Evolutionary conservation across 257 asterid species (phyloP).

Genomic region (Solanum chilense): DNA sequence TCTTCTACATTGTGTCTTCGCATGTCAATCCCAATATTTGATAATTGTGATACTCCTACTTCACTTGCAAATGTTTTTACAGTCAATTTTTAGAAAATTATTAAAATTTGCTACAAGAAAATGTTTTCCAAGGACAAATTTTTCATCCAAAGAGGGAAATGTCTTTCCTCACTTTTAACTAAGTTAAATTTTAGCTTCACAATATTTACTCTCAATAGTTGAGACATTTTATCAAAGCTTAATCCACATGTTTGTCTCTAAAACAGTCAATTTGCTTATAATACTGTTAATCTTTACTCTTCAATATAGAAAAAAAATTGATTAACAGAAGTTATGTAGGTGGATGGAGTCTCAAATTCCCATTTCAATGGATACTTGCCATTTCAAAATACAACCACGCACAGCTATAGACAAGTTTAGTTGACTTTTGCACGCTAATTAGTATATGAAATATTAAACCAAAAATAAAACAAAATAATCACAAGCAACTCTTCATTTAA

Average conservation of each 20-base stretch:
- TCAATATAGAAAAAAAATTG: not conserved
- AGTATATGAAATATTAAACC: not conserved
- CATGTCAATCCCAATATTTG: not conserved
- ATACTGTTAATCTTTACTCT: not conserved
- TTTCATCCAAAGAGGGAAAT: not conserved
- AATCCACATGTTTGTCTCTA: not conserved
- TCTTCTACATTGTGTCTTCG: not conserved
- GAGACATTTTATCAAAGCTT: too few species aligned
- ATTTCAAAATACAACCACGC: not conserved
- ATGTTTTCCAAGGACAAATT: not conserved
- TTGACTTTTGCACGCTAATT: not conserved
- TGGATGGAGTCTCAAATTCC: not conserved
- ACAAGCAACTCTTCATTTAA: not conserved
- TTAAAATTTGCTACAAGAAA: not conserved
- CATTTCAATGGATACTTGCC: not conserved
- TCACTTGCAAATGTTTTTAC: not conserved
- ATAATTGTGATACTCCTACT: not conserved
- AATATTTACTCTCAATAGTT: too few species aligned
- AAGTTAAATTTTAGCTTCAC: not conserved
- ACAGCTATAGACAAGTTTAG: not conserved
- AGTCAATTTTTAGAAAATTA: not conserved
- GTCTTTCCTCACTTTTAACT: not conserved
- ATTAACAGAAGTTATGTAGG: not conserved
- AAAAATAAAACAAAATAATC: not conserved
- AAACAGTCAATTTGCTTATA: not conserved